Evolutionary conservation across 176 grass and related monocot species (phyloP), one percentile per base, ranked within the genome.

Genomic region (Tillandsia fasciculata): DNA sequence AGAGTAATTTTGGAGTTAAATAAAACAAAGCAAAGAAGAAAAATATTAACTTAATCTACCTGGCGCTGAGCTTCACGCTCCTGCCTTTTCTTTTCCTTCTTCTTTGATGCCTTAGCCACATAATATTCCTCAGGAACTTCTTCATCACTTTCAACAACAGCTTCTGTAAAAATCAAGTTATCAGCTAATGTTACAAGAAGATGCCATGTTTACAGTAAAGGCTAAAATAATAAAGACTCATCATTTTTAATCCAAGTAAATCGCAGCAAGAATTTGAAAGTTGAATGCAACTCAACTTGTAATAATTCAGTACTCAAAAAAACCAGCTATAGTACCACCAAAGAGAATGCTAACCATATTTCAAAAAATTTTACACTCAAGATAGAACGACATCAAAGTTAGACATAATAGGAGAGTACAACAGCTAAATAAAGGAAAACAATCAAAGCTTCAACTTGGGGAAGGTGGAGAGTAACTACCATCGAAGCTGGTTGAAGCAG

Each of bases 71-170:
- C 76, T 63, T 89, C 88, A 11, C 89, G 82, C 53, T 96, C 93
- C 75, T 92, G 93, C 67, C 79, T 87, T 59, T 77, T 96, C 93
- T 81, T 96, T 71, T 92, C 93, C 81, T 87, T 96, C 69, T 90
- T 90, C 68, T 82, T 91, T 70, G 88, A 96, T 27, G 76, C 65
- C 65, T 63, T 96, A 29, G 72, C 70, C n/a, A 12, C 79, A 84
- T 79, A 66, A 33, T 73, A 29, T 52, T 74, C 74, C 52, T 81
- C 78, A 10, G 65, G 71, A 64, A 77, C 28, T 66, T 91, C 86
- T 18, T 94, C 86, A 18, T 89, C 88, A 63, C 74, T 87, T 63
- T 76, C 81, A 14, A 2, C 81, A 27, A 82, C 78, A 49, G 75
- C 79, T 12, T 83, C 86, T 83, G 67, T 68, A 77, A 3, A 42